Percentiles rank a stretch among this genome's conserved stretches.
These are phyloP conservation scores for Prunus mume DNA, from an alignment of 306 rosid species.

Conservation along the genomic window DNA sequence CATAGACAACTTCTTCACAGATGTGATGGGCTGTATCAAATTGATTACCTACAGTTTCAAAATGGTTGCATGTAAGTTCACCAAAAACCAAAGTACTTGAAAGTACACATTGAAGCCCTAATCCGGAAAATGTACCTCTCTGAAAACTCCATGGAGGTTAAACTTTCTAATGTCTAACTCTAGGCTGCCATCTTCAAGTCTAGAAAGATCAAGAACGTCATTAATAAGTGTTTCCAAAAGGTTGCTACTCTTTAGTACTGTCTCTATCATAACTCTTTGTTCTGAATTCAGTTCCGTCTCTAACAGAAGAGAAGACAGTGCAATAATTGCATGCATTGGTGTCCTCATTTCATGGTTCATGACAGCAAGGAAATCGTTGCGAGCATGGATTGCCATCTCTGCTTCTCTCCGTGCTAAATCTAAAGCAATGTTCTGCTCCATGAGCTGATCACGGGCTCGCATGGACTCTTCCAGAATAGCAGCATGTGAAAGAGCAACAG, in stretches of 20 bases:
- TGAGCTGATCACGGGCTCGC: constrained; percentile 86
- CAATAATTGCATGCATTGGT: constrained; percentile 87
- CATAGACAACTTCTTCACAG: constrained; percentile 74
- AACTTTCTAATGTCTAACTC: constrained; percentile 64
- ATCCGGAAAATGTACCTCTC: constrained; percentile 47
- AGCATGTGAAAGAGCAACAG: constrained; percentile 98
- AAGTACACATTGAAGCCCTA: constrained; percentile 16
- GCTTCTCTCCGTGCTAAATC: constrained; percentile 86
- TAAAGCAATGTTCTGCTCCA: constrained; percentile 80
- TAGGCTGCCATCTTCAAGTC: constrained; percentile 93
- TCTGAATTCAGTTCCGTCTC: constrained; percentile 84
- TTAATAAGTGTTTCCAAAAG: constrained; percentile 72
- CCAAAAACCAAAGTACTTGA: neutral
- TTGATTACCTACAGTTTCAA: constrained; percentile 48
- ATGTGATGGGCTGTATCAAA: constrained; percentile 78
- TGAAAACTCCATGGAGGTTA: constrained; percentile 74
- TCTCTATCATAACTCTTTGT: constrained; percentile 81
- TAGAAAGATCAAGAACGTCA: constrained; percentile 91
- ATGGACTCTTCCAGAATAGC: constrained; percentile 92
- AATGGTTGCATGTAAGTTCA: neutral
- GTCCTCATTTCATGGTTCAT: constrained; percentile 99
- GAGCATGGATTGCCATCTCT: constrained; percentile 88
- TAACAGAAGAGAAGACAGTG: constrained; percentile 81
- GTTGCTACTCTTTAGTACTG: constrained; percentile 79
- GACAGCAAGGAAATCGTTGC: constrained; percentile 86